Evolutionary conservation across 768 basidiomycete genomes (phyloP).

Genomic region (Pisolithus orientalis): DNA sequence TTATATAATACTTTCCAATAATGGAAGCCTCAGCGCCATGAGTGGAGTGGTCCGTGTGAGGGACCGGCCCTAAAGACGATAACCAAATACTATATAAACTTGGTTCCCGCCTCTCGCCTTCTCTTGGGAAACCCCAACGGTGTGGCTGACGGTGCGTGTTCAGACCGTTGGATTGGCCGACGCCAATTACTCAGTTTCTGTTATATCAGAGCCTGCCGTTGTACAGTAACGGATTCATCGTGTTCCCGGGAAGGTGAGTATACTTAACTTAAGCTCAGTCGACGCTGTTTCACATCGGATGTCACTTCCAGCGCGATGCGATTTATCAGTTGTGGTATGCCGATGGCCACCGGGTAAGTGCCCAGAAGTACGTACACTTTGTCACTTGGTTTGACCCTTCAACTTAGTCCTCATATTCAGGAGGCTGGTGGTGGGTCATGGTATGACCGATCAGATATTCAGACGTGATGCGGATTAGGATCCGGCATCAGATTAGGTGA

Average conservation of each 20-base stretch:
- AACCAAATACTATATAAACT: constrained; percentile 9
- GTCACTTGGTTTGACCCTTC: too few relatives aligned
- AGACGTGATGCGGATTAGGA: too few relatives aligned
- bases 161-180: not conserved
- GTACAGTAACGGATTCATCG: not conserved
- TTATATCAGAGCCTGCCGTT: not conserved
- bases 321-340: too few relatives aligned
- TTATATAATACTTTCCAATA: not conserved
- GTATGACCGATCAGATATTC: too few relatives aligned
- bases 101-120: not conserved
- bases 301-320: not conserved
- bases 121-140: constrained; percentile 30
- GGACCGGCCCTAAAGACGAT: constrained; percentile 25
- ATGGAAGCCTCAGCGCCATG: not conserved
- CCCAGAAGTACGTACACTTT: too few relatives aligned
- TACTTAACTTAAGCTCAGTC: not conserved
- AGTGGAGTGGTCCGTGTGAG: constrained; percentile 13
- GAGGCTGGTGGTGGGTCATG: too few relatives aligned
- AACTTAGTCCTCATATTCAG: too few relatives aligned
- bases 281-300: too few relatives aligned
- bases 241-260: not conserved
- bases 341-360: too few relatives aligned
- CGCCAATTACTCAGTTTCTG: not conserved
- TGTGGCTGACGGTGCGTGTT: constrained; percentile 9
- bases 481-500: too few relatives aligned